phyloP scores from a whole-genome alignment of 345 rosid species.

The Draba incana region DNA sequence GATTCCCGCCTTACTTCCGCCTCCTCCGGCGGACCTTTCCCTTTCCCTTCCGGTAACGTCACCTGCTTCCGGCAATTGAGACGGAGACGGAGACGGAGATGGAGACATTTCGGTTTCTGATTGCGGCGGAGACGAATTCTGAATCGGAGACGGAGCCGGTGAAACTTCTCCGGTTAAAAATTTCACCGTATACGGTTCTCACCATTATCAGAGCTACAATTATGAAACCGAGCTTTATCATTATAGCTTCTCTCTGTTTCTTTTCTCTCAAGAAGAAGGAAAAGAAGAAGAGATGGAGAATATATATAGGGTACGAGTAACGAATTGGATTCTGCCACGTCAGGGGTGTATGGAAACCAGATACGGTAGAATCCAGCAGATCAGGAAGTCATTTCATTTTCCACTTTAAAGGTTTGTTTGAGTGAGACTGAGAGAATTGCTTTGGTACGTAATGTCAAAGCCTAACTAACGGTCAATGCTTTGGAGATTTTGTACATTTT shows the following conservation, averaged over 20 bases:
- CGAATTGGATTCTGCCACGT: slow-evolving; percentile 8
- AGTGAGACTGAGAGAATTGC: slow-evolving; percentile 7
- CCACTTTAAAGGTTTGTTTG: slow-evolving; percentile 20
- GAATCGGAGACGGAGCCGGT: slow-evolving; percentile 18
- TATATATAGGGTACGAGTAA: neutral
- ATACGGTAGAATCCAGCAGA: neutral
- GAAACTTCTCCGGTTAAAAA: slow-evolving; percentile 11
- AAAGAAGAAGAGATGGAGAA: slow-evolving; percentile 3
- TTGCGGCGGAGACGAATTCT: slow-evolving; percentile 11
- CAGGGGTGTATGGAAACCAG: neutral
- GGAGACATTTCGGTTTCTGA: neutral
- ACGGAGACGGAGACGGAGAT: slow-evolving; percentile 34
- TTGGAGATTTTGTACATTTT: neutral
- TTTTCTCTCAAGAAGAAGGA: slow-evolving; percentile 4
- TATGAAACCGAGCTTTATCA: slow-evolving; percentile 1
- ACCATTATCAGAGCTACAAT: slow-evolving; percentile 9
- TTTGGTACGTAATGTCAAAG: slow-evolving; percentile 10
- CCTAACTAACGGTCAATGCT: slow-evolving; percentile 32
- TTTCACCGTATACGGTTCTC: neutral
- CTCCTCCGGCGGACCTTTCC: slow-evolving; percentile 28
- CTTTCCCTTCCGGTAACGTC: slow-evolving; percentile 26
- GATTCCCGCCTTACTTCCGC: slow-evolving; percentile 67
- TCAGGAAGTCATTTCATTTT: neutral
- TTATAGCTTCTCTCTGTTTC: neutral
- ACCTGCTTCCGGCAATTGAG: slow-evolving; percentile 38